Conservation (phyloP, 179 eudicot genomes). For the Gypsophila paniculata region DNA sequence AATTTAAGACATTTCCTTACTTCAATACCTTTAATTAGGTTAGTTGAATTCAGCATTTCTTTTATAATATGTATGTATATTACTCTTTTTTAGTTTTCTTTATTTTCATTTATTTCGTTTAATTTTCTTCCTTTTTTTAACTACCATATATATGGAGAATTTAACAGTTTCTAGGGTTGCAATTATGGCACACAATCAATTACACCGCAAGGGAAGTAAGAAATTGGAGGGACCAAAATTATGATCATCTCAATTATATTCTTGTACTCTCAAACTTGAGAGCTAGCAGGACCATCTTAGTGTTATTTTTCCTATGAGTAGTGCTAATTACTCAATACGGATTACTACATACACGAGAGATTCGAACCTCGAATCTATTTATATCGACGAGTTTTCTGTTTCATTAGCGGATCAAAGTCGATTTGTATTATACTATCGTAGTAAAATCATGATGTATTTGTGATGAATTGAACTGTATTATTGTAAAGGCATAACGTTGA, state of each 20-base stretch:
- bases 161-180: slow-evolving; percentile 16
- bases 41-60: slow-evolving; percentile 24
- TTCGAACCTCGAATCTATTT: no score
- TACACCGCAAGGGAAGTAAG: slow-evolving; percentile 14
- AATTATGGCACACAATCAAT: slow-evolving; percentile 26
- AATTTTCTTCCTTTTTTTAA: not conserved
- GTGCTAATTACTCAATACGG: no score
- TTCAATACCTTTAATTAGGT: slow-evolving; percentile 28
- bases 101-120: not conserved
- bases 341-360: no score
- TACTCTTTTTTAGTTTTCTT: no score
- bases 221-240: slow-evolving; percentile 15
- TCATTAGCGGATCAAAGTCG: no score
- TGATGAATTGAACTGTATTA: no score
- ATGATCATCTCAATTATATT: not conserved
- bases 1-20: slow-evolving; percentile 21
- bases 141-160: slow-evolving; percentile 2
- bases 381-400: no score
- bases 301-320: not conserved
- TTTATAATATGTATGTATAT: not conserved
- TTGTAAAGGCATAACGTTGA: no score
- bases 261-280: not conserved
- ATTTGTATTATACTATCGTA: no score
- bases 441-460: no score
- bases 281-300: slow-evolving; percentile 6